Evolutionary conservation across 1,139 yeast genomes (phyloP), one percentile per base, ranked within the genome.

Genomic region (Diutina siamensis): DNA sequence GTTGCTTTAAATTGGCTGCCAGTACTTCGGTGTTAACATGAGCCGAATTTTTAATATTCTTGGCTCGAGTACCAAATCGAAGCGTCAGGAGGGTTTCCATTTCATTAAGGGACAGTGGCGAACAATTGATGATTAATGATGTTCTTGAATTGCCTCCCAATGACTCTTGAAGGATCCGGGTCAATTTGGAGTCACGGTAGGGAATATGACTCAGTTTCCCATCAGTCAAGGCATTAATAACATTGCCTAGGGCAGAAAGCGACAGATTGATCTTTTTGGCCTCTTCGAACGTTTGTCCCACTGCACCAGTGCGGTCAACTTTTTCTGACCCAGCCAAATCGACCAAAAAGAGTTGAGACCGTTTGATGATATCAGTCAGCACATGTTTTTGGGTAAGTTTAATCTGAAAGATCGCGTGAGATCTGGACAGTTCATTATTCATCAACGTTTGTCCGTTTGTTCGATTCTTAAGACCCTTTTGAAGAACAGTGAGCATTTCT

Each of bases 271-370:
- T 84, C 53, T 83, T 85, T 55, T 83, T 83, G 0, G 95, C 89
- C 54, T 88, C 96, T 57, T 87, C 89, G 17, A 85, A 64, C 1
- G 83, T 72, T 51, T 79, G 80, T 1, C 92, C 94, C 20, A 47
- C 44, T 0, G 88, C 94, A 2, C 94, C 92, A 0, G 94, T 80
- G 53, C 81, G 84, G 47, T 80, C 80, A n/a, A 85, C 80, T 58
- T 84, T 85, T 61, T 88, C 96, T 38, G 92, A 80, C 3, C 96
- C 95, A 0, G 95, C 96, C 51, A 88, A 68, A 63, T 88, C 97
- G 10, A 87, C 94, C 45, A 88, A 63, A 55, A 81, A 84, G 47
- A 88, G 67, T 50, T 72, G 78, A n/a, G 88, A 81, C 41, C 74
- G 70, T 56, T 80, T 84, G 40, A 74, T 68, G 12, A 75, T 67